Evolutionary conservation across 2,329 filamentous ascomycete species (phyloP).

Genomic region (Tolypocladium tropicale): DNA sequence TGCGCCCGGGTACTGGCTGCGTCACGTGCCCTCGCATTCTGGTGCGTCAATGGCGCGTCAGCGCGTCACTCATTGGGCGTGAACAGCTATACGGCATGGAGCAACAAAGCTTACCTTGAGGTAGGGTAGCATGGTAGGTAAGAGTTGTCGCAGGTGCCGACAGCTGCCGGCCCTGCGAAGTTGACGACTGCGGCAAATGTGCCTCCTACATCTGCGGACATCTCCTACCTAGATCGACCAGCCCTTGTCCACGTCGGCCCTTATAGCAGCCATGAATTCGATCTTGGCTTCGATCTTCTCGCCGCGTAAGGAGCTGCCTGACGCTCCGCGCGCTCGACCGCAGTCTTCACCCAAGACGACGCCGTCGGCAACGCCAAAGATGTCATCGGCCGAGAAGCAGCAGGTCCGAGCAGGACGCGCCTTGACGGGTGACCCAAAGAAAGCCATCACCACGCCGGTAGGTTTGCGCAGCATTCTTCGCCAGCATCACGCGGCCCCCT

Average conservation of each 20-base stretch:
- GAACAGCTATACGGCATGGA: neutral
- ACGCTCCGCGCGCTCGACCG: neutral
- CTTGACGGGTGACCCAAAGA: neutral
- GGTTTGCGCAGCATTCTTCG: neutral
- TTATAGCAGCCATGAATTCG: neutral
- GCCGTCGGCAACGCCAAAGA: neutral
- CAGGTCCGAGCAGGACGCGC: neutral
- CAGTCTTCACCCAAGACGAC: neutral
- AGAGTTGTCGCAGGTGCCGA: neutral
- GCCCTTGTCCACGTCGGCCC: neutral
- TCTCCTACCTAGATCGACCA: neutral
- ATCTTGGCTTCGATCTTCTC: neutral
- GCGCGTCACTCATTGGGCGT: neutral
- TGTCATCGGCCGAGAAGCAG: neutral
- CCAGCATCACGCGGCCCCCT: neutral
- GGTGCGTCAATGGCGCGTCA: neutral
- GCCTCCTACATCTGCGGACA: neutral
- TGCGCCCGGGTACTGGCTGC: too few species aligned
- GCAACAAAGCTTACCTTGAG: neutral
- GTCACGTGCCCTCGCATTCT: neutral
- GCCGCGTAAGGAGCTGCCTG: neutral
- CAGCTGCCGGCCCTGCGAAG: neutral
- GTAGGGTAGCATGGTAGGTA: too few species aligned
- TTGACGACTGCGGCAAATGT: neutral
- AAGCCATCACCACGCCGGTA: neutral